Evolutionary conservation across 495 filamentous ascomycete species (phyloP), one percentile per base, ranked within the genome.

Genomic region (Bacidia gigantensis): DNA sequence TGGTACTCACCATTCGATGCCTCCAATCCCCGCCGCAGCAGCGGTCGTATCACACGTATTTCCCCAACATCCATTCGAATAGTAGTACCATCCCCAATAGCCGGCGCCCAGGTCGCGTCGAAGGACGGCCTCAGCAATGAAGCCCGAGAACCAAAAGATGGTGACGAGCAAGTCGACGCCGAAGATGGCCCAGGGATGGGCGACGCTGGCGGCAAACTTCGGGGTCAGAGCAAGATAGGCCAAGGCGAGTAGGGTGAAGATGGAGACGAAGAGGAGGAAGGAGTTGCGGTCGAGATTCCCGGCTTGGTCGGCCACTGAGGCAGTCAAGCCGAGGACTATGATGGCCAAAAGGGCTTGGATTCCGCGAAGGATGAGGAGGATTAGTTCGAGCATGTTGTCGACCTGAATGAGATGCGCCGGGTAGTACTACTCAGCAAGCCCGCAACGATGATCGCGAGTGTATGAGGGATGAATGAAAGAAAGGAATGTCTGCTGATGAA

Each of bases 111-210:
- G 49, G 12, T 74, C 63, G 26, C 73, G 75, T 45, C 84, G 64
- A 49, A 72, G 68, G 3, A 78, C 82, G 7, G 81, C 86, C 1
- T 87, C 58, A 0, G 86, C 86, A 63, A 93, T 81, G 56, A 86
- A 84, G 21, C 86, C 86, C 0, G 82, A 80, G 63, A 95, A 88
- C 88, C 88, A 93, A 71, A 90, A 92, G 24, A 92, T 73, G 74
- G 80, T 83, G 12, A 87, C 90, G 14, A 92, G 47, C 41, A 69
- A 68, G 55, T 89, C 83, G 35, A 83, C 68, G 18, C 58, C 81
- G 11, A 85, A 68, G 2, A 87, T 48, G 9, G 44, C 46, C 21
- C 78, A 71, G 11, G 70, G 74, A 64, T 86, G 79, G 49, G 77
- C 75, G 11, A 80, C 50, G 40, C 64, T 67, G 2, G 81, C 70